A percentile compares a stretch with the other conserved stretches of the same genome.
Conservation (phyloP, 495 filamentous ascomycete species). For the Haplographium delicatum region DNA sequence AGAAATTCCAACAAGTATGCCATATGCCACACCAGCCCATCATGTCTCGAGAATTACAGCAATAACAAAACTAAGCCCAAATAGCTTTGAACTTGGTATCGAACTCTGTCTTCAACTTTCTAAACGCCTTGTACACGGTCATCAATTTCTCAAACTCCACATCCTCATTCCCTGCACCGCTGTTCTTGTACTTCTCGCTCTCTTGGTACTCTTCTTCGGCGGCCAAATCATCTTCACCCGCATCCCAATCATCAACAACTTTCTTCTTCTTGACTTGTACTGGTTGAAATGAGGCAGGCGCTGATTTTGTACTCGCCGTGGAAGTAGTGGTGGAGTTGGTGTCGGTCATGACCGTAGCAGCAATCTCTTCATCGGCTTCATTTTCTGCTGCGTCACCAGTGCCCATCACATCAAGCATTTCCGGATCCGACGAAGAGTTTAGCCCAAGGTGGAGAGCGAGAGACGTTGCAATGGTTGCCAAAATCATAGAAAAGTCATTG, state of each 20-base stretch:
- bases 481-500: conserved; percentile 62
- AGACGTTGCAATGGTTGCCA: conserved; percentile 59
- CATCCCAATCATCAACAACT: conserved; percentile 38
- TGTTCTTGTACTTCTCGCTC: conserved; percentile 8
- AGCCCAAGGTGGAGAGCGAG: conserved; percentile 40
- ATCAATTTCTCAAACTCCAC: conserved; percentile 42
- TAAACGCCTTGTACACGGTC: conserved; percentile 53
- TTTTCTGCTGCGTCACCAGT: conserved; percentile 28
- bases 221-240: conserved; percentile 21
- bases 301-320: conserved; percentile 8
- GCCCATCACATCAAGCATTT: conserved; percentile 37
- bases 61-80: conserved; percentile 31
- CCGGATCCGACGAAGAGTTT: conserved; percentile 35
- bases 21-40: no score
- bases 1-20: no score
- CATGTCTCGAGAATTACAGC: no score
- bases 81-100: conserved; percentile 61
- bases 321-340: not conserved
- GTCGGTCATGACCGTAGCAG: conserved; percentile 15
- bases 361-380: conserved; percentile 29
- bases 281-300: no score
- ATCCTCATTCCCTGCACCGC: conserved; percentile 26
- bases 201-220: conserved; percentile 26
- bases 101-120: conserved; percentile 52
- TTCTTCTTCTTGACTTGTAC: conserved; percentile 31